These are phyloP conservation scores for Prosopis cineraria DNA, from an alignment of 306 rosid species.

Conservation along the genomic window DNA sequence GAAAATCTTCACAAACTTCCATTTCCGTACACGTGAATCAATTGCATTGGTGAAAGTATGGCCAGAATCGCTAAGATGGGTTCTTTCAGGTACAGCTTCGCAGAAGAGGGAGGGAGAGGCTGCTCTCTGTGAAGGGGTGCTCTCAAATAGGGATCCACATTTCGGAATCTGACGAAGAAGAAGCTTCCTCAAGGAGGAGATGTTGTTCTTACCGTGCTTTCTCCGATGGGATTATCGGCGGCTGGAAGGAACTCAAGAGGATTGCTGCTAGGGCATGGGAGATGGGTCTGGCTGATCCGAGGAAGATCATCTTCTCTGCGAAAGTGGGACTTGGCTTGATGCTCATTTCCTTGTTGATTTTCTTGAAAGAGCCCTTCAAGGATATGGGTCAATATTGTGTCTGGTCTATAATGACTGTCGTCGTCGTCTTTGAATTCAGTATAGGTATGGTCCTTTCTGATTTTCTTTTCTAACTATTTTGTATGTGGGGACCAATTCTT, in stretches of 20 bases:
- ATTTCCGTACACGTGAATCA: background rate
- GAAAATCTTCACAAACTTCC: background rate
- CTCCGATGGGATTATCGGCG: conserved; percentile 30
- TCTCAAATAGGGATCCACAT: conserved; percentile 47
- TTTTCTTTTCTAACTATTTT: background rate
- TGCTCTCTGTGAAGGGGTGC: conserved; percentile 52
- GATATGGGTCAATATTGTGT: conserved; percentile 63
- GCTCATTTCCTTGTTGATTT: conserved; percentile 77
- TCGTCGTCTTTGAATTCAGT: conserved; percentile 90
- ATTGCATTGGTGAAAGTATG: conserved; percentile 23
- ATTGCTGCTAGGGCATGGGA: conserved; percentile 48
- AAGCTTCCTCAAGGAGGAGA: background rate
- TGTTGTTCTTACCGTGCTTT: conserved; percentile 45
- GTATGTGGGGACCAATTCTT: background rate
- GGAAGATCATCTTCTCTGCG: conserved; percentile 77
- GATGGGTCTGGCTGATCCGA: conserved; percentile 83
- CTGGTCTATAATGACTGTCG: conserved; percentile 93
- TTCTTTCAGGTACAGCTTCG: conserved; percentile 61
- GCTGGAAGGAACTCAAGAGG: conserved; percentile 30
- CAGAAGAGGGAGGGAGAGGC: conserved; percentile 67
- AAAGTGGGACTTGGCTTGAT: conserved; percentile 83
- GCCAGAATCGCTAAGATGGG: conserved; percentile 50
- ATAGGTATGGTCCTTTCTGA: conserved; percentile 53
- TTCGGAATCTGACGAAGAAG: conserved; percentile 31
- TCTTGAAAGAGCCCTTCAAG: conserved; percentile 63